Conservation (phyloP, 2,329 filamentous ascomycete genomes). For the Monilinia aucupariae region DNA sequence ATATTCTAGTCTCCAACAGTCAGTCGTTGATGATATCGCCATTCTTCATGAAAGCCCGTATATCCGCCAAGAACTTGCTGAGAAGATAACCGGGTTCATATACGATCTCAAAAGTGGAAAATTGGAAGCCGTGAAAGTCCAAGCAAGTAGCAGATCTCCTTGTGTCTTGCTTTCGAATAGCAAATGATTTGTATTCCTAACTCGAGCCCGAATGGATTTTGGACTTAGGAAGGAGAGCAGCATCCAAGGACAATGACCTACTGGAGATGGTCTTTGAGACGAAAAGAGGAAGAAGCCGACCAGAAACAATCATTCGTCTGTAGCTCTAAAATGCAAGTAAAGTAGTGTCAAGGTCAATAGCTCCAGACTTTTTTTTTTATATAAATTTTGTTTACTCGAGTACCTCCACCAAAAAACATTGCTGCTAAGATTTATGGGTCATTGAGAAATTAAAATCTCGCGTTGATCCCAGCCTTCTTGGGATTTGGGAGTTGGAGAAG, state of each 20-base stretch:
- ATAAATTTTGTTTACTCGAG: neutral
- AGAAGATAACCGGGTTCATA: slow-evolving; percentile 23
- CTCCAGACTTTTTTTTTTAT: neutral
- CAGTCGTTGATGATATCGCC: slow-evolving; percentile 28
- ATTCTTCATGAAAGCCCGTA: slow-evolving; percentile 24
- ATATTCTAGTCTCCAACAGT: slow-evolving; percentile 22
- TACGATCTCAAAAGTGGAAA: slow-evolving; percentile 31
- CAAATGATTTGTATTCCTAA: neutral
- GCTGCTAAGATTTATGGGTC: neutral
- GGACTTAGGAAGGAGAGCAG: neutral
- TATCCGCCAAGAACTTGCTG: slow-evolving; percentile 27
- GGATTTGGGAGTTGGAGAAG: neutral
- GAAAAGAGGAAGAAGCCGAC: neutral
- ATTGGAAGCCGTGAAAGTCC: neutral
- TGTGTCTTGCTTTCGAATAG: no score
- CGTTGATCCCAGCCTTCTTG: neutral
- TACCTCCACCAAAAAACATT: neutral
- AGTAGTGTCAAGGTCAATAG: neutral
- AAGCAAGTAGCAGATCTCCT: neutral
- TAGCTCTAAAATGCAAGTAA: neutral
- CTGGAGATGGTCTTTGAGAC: neutral
- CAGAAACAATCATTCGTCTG: neutral
- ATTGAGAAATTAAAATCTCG: neutral
- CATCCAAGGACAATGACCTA: neutral
- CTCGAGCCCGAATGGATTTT: neutral